Percentiles rank a stretch among this genome's conserved stretches.
These are phyloP conservation scores for Skeletonema grethae DNA, from an alignment of 108 stramenopile species.

Conservation along the genomic window DNA sequence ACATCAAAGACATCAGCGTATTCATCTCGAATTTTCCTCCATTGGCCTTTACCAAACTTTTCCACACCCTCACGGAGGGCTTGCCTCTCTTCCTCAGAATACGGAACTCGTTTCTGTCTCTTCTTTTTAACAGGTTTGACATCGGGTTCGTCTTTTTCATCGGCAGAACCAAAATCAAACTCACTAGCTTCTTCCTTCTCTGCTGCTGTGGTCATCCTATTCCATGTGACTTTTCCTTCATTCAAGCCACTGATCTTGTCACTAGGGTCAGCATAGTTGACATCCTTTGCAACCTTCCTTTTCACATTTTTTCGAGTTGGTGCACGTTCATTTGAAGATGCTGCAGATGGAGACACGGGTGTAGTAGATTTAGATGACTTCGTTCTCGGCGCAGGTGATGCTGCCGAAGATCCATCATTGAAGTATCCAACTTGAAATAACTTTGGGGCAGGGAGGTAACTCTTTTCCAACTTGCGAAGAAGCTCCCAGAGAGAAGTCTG, in stretches of 20 bases:
- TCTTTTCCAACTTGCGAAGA: conserved; percentile 1
- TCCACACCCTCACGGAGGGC: conserved; percentile 53
- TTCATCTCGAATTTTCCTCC: conserved; percentile 53
- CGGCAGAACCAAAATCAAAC: background rate
- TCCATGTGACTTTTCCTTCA: background rate
- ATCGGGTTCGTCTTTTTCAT: background rate
- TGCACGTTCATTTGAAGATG: background rate
- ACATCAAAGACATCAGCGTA: conserved; percentile 39
- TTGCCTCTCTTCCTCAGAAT: conserved; percentile 56
- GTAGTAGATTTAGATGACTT: background rate
- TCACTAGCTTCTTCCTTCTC: background rate
- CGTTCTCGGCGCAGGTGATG: background rate
- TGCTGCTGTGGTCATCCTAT: background rate
- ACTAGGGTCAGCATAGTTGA: background rate
- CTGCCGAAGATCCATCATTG: background rate
- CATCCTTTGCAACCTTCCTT: background rate
- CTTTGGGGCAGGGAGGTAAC: conserved; percentile 6
- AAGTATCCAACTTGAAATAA: conserved; percentile 19
- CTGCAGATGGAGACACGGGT: conserved; percentile 1
- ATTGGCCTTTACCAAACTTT: conserved; percentile 52
- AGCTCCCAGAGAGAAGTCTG: conserved; percentile 12
- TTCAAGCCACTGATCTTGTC: background rate
- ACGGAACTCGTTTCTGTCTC: conserved; percentile 28
- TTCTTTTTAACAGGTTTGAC: background rate
- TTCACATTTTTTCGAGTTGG: background rate